Base-by-base conservation (phyloP, 257 asterid genomes). In the Sherardia arvensis region DNA sequence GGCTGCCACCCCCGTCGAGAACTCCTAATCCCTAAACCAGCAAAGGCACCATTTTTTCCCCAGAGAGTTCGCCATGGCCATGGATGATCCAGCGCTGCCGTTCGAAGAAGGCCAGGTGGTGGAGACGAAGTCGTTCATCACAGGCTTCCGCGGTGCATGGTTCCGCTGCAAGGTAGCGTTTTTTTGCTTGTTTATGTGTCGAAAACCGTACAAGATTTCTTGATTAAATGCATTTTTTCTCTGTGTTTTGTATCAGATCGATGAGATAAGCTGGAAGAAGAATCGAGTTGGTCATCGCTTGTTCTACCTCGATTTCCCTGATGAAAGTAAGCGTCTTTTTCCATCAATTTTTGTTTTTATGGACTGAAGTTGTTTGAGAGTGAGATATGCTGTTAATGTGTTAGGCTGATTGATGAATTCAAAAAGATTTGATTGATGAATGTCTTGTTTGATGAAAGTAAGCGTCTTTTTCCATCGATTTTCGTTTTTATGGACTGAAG, bases 271-370 rank as follows among this genome's bases (percentile, higher is more conserved):
- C 43, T 0, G 18, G 70, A 74, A 18, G 53, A 62, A 53, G 4
- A 80, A 76, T 33, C 47, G 38, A 8, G 15, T 51, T 51, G 33
- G 25, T 28, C 61, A 65, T 67, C 18, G 34, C 57, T 63, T 83
- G 73, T 72, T 78, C 28, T 89, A 84, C 66, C 64, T 63, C 22
- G 91, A 84, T 74, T 89, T 66, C 70, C 84, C 85, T 8, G 97
- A 83, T 47, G 89, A 83, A 62, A 61, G 97, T 90, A 76, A 80
- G 87, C 38, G 64, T 28, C n/a, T 9, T 15, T 57, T n/a, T 2
- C 10, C 8, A 22, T 56, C 38, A 49, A 49, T 7, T 49, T 49
- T 49, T 12, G 26, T 43, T 43, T 43, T 2, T 40, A 40, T 12
- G 14, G 48, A 40, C 48, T 36, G 15, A 10, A 36, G 45, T 36